Evolutionary conservation across 2,329 filamentous ascomycete species (phyloP), one percentile per base, ranked within the genome.

Genomic region (Arthroderma sp.): DNA sequence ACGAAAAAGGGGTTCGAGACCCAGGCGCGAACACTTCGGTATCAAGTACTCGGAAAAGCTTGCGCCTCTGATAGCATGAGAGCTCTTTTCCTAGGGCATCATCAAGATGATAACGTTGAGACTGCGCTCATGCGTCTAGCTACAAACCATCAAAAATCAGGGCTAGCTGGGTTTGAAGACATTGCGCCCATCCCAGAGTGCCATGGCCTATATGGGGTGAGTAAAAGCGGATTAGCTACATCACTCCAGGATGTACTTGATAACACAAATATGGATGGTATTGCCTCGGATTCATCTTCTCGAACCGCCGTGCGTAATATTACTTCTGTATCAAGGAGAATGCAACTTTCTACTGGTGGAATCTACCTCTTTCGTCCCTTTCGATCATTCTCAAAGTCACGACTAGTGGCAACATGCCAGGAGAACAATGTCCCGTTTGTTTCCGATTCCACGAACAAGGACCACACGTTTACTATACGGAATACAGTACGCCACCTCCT

Each of bases 61-160:
- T 90, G 87, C 67, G 70, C 70, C 15, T 68, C 73, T 1, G 63
- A 73, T 4, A 67, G 73, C 0, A 80, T 87, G 2, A 72, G 70
- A 3, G 80, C 81, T 19, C 69, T 97, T 1, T 79, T 96, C 39
- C 74, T 94, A 28, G 93, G 85, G 2, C 93, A 98, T 67, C 93
- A 98, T 68, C 77, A 80, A 61, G 91, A 96, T 66, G 93, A 98
- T 66, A 88, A 93, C 66, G 86, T 90, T 57, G 93, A 98, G 73
- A 96, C 91, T 0, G 78, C 94, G 2, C 72, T 97, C 53, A 87
- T 90, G 83, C 81, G 93, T 43, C 71, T 97, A 37, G 71, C 85
- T 7, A 76, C 77, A 2, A 83, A 85, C 0, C 86, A 88, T 64
- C 74, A 80, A 1, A 80, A 81, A n/a, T 74, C 79, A n/a, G 90